These are phyloP conservation scores for Bifiguratus adelaidae DNA, from an alignment of 192 early-diverging fungal genomes.

Conservation along the genomic window DNA sequence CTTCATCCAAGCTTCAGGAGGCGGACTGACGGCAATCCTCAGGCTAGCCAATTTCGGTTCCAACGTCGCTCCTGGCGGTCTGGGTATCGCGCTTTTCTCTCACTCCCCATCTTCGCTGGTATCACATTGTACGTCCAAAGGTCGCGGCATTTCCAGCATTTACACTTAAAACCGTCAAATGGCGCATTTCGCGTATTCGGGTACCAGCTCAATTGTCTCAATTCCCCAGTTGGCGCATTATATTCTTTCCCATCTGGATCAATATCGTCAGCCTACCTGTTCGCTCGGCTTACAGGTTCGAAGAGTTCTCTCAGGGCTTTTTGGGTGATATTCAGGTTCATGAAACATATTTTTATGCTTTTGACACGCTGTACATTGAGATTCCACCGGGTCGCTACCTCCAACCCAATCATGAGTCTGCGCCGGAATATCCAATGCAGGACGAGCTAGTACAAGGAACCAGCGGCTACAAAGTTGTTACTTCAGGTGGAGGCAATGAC, in stretches of 20 bases:
- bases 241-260: constrained; percentile 10
- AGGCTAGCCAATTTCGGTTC: constrained; percentile 13
- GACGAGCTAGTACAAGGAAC: too few species aligned
- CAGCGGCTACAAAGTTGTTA: too few species aligned
- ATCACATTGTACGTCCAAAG: constrained; percentile 14
- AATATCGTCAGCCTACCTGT: constrained; percentile 25
- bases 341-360: constrained; percentile 35
- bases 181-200: too few species aligned
- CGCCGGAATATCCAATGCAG: too few species aligned
- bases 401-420: too few species aligned
- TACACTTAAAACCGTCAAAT: too few species aligned
- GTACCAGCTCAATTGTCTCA: constrained; percentile 2
- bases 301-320: too few species aligned
- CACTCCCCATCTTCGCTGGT: constrained; percentile 24
- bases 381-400: constrained; percentile 8
- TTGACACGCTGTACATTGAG: constrained; percentile 32
- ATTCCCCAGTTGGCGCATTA: too few species aligned
- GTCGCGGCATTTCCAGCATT: too few species aligned
- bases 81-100: constrained; percentile 23
- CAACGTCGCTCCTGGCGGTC: constrained; percentile 21
- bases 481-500: too few species aligned
- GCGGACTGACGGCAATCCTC: constrained; percentile 19
- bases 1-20: constrained; percentile 26
- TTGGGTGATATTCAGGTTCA: too few species aligned
- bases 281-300: constrained; percentile 31